Conservation (phyloP, 1,284 basidiomycete species). For the Inonotus hispidus region DNA sequence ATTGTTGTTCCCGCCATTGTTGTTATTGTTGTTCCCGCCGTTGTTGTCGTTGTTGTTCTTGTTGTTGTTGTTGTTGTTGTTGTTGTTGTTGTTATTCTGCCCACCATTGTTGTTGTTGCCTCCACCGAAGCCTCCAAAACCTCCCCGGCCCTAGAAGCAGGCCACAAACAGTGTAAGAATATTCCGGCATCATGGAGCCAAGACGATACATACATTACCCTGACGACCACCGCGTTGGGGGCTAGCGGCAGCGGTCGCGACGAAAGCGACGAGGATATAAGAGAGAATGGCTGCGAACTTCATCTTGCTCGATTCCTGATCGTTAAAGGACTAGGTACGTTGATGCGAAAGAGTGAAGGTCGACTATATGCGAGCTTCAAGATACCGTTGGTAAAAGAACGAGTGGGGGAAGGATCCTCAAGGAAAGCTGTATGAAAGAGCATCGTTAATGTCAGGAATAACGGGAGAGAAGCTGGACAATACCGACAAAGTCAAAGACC, state of each 20-base stretch:
- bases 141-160: constrained; percentile 20
- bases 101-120: constrained; percentile 14
- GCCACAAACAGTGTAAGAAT: neutral
- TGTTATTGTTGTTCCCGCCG: constrained; percentile 20
- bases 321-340: neutral
- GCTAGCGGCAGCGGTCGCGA: constrained; percentile 27
- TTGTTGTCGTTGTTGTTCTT: constrained; percentile 9
- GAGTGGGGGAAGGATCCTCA: constrained; percentile 32
- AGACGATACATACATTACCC: constrained; percentile 7
- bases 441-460: neutral
- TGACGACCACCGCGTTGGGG: constrained; percentile 7
- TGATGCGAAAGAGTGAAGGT: constrained; percentile 18
- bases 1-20: constrained; percentile 14
- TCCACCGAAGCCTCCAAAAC: constrained; percentile 21
- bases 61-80: constrained; percentile 7
- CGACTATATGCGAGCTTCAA: constrained; percentile 33
- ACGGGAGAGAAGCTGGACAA: neutral
- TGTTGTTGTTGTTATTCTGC: constrained; percentile 2
- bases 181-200: neutral
- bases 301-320: constrained; percentile 34
- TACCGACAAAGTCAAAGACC: constrained; percentile 25
- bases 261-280: constrained; percentile 38
- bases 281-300: constrained; percentile 43
- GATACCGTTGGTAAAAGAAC: constrained; percentile 30
- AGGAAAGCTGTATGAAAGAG: constrained; percentile 15